phyloP scores from a whole-genome alignment of 1,284 basidiomycete species.

The Schizophyllum commune region DNA sequence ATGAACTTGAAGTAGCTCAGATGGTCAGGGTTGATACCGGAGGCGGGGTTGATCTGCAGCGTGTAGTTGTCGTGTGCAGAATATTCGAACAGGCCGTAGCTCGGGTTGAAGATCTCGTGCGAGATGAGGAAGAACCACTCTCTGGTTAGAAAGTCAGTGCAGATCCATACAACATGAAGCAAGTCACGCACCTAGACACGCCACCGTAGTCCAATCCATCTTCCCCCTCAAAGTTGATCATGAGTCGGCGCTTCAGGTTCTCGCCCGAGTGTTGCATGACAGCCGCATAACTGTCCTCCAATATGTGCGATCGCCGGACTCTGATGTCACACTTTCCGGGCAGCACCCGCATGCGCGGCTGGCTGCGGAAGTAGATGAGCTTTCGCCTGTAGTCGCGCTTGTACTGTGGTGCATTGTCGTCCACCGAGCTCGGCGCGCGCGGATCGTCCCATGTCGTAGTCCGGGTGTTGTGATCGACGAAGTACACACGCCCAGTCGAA shows the following conservation, averaged over 20 bases:
- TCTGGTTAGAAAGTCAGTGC: constrained; percentile 36
- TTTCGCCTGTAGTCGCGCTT: constrained; percentile 99
- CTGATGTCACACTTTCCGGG: constrained; percentile 97
- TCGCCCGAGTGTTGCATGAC: constrained; percentile 93
- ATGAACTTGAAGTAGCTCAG: constrained; percentile 99
- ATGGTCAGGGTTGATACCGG: constrained; percentile 97
- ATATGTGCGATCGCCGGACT: constrained; percentile 85
- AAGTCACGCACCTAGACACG: constrained; percentile 69
- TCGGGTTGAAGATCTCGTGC: constrained; percentile 98
- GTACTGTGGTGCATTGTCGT: constrained; percentile 97
- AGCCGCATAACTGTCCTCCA: constrained; percentile 95
- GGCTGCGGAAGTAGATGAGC: constrained; percentile 97
- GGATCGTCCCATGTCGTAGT: constrained; percentile 98
- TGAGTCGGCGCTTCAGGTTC: constrained; percentile 93
- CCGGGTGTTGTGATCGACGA: constrained; percentile 94
- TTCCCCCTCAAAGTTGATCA: constrained; percentile 99
- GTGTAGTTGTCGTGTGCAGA: constrained; percentile 99
- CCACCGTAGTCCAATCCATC: constrained; percentile 98
- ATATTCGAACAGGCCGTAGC: constrained; percentile 99
- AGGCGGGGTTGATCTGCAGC: constrained; percentile 96
- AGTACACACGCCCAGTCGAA: constrained; percentile 89
- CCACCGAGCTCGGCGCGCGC: constrained; percentile 73
- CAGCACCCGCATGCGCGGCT: constrained; percentile 86
- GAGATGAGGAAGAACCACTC: constrained; percentile 99
- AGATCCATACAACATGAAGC: not conserved